These are phyloP conservation scores for Ascochyta pisi DNA, from an alignment of 2,329 filamentous ascomycete genomes.

Conservation along the genomic window DNA sequence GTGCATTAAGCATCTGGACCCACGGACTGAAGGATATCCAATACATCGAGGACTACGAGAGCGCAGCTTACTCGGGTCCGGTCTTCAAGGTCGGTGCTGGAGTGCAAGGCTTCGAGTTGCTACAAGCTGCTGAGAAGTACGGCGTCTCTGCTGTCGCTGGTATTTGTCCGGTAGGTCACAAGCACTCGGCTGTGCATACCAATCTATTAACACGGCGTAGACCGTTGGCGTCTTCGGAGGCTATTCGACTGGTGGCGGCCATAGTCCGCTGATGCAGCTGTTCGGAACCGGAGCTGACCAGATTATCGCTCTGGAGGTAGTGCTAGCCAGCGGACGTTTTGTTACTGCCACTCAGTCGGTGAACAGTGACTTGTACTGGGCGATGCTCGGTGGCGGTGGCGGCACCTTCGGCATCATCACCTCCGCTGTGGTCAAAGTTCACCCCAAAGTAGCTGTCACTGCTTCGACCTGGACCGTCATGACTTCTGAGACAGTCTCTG, in stretches of 20 bases:
- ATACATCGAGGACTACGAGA: constrained; percentile 37
- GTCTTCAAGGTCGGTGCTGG: constrained; percentile 44
- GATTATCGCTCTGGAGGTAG: constrained; percentile 47
- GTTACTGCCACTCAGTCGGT: constrained; percentile 35
- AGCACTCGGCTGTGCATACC: no score
- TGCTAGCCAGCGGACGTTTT: constrained; percentile 36
- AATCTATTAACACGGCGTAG: background rate
- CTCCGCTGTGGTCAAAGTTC: constrained; percentile 42
- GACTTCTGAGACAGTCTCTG: constrained; percentile 37
- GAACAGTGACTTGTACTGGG: constrained; percentile 50
- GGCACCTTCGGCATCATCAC: constrained; percentile 46
- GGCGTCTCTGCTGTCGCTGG: constrained; percentile 37
- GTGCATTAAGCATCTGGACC: constrained; percentile 40
- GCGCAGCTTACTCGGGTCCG: constrained; percentile 33
- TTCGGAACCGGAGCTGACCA: constrained; percentile 50
- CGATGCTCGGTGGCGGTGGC: constrained; percentile 48
- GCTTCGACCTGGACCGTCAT: constrained; percentile 41
- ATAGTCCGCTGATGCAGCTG: constrained; percentile 59
- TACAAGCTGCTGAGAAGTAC: constrained; percentile 38
- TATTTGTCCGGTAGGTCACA: constrained; percentile 45
- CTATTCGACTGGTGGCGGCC: constrained; percentile 58
- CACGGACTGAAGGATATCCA: constrained; percentile 41
- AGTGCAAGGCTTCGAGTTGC: constrained; percentile 41
- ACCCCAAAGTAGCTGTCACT: constrained; percentile 40
- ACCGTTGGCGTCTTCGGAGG: constrained; percentile 60